Percentiles rank a stretch among this genome's conserved stretches.
Evolutionary conservation across 768 basidiomycete genomes (phyloP).

Genomic region (Tylopilus vinaceipallidus): DNA sequence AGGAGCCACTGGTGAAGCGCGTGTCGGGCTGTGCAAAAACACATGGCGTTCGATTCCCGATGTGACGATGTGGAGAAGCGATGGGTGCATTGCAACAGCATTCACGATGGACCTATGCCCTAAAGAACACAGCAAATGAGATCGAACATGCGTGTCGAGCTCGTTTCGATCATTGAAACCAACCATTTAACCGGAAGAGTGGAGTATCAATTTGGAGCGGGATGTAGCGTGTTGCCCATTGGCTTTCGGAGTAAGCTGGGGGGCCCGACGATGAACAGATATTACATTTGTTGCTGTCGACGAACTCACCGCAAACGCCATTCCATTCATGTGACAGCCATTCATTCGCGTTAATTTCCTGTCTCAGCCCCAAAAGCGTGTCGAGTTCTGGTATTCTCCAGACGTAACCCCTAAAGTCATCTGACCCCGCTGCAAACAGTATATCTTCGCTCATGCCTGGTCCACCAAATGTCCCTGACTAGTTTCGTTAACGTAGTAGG

Average conservation of each 20-base stretch:
- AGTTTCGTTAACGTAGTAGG: conserved; percentile 2
- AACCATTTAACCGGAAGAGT: conserved; percentile 58
- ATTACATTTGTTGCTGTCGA: conserved; percentile 12
- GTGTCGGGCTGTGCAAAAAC: conserved; percentile 65
- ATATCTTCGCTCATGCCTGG: conserved; percentile 49
- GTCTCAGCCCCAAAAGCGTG: conserved; percentile 44
- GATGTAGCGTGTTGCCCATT: conserved; percentile 44
- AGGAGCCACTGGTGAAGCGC: conserved; percentile 48
- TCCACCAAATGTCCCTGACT: conserved; percentile 80
- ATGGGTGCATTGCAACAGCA: conserved; percentile 68
- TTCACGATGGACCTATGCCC: conserved; percentile 82
- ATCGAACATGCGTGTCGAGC: background rate
- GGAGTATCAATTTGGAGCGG: conserved; percentile 67
- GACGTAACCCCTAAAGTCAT: conserved; percentile 77
- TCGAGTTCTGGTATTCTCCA: conserved; percentile 66
- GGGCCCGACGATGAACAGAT: conserved; percentile 4
- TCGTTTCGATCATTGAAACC: conserved; percentile 4
- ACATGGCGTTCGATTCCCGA: conserved; percentile 73
- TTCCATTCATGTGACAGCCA: conserved; percentile 41
- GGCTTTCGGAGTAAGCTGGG: conserved; percentile 47
- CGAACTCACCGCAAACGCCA: conserved; percentile 30
- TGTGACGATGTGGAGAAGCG: conserved; percentile 62
- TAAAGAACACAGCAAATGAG: conserved; percentile 21
- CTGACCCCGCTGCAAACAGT: conserved; percentile 75
- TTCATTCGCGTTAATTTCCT: conserved; percentile 42